Percentiles rank a stretch among this genome's conserved stretches.
Evolutionary conservation across 1,284 basidiomycete species (phyloP).

Genomic region (Athelia psychrophila): DNA sequence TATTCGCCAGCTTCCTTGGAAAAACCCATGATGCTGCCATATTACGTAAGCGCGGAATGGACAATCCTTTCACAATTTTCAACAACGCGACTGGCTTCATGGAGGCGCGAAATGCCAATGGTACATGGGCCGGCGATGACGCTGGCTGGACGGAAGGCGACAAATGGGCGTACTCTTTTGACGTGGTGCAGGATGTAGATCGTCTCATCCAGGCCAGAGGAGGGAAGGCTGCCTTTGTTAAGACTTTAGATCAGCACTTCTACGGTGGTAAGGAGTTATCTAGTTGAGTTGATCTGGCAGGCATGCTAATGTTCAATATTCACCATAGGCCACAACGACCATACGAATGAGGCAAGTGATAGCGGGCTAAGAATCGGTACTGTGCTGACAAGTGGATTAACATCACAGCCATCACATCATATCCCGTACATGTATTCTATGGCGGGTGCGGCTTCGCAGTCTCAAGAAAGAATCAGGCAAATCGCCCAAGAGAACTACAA

Average conservation of each 20-base stretch:
- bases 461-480: constrained; percentile 67
- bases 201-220: constrained; percentile 64
- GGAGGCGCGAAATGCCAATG: constrained; percentile 71
- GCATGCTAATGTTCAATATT: not conserved
- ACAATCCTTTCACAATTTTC: constrained; percentile 63
- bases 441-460: constrained; percentile 65
- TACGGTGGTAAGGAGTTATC: constrained; percentile 45
- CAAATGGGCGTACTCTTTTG: constrained; percentile 81
- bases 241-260: constrained; percentile 76
- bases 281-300: not conserved
- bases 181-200: constrained; percentile 71
- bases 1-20: constrained; percentile 53
- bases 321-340: constrained; percentile 71
- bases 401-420: constrained; percentile 68
- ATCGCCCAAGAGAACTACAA: constrained; percentile 68
- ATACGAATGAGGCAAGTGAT: constrained; percentile 73
- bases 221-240: constrained; percentile 61
- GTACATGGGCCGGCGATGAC: constrained; percentile 69
- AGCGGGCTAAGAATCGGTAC: constrained; percentile 5
- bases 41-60: constrained; percentile 54
- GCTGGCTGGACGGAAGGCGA: constrained; percentile 83
- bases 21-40: constrained; percentile 48
- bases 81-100: constrained; percentile 76
- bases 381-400: not conserved
- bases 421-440: constrained; percentile 81